Conservation (phyloP, 2,329 filamentous ascomycete genomes). For the Diaporthe ampelina region DNA sequence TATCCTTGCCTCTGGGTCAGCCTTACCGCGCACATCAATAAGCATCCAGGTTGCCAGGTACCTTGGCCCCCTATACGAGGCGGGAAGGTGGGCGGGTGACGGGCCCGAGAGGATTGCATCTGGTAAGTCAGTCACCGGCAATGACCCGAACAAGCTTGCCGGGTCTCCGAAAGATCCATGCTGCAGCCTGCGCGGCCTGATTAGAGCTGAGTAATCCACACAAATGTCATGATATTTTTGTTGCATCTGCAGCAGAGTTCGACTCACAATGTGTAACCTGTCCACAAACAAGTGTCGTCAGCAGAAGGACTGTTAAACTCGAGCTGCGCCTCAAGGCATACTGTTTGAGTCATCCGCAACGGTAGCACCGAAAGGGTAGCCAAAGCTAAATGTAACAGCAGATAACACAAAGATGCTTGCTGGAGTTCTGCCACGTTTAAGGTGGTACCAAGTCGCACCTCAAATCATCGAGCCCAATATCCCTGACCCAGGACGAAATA, state of each 20-base stretch:
- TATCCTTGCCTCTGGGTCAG: slow-evolving; percentile 4
- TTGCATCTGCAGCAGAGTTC: not conserved
- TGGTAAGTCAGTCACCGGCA: not conserved
- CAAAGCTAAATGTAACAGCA: not conserved
- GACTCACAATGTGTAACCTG: not conserved
- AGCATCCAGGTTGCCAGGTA: not conserved
- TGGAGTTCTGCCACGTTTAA: not conserved
- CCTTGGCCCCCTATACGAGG: not conserved
- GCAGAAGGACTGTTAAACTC: not conserved
- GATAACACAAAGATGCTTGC: not conserved
- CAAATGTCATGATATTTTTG: not conserved
- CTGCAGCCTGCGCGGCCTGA: not conserved
- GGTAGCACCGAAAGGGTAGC: not conserved
- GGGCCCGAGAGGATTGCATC: not conserved
- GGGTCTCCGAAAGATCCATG: not conserved
- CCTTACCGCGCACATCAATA: slow-evolving; percentile 1
- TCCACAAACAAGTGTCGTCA: not conserved
- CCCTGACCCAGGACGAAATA: not conserved
- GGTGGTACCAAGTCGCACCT: not conserved
- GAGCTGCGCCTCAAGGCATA: not conserved
- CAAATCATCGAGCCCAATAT: not conserved
- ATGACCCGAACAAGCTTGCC: not conserved
- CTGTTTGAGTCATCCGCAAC: not conserved
- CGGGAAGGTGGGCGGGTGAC: not conserved
- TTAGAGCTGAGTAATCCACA: slow-evolving; percentile 4